Percentiles rank a stretch among this genome's conserved stretches.
Evolutionary conservation across 371 early-diverging fungal species (phyloP).

Genomic region (Apophysomyces sp.): DNA sequence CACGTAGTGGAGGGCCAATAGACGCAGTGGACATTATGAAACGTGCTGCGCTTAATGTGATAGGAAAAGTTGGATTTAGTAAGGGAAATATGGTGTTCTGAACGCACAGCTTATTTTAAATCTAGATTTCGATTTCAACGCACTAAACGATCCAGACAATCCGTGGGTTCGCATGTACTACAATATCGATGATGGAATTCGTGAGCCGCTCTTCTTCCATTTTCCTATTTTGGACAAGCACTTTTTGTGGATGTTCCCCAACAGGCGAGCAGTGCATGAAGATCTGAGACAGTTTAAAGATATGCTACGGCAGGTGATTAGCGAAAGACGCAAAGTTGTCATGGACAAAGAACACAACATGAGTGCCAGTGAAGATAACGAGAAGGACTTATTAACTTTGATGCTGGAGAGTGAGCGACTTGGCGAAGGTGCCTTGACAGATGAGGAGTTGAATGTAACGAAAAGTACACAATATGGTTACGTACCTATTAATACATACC

Average conservation of each 20-base stretch:
- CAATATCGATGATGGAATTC: neutral
- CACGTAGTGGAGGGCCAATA: neutral
- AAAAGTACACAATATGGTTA: constrained; percentile 13
- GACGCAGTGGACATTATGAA: constrained; percentile 17
- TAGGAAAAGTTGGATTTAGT: constrained; percentile 40
- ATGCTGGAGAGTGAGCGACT: constrained; percentile 8
- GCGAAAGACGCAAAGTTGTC: constrained; percentile 18
- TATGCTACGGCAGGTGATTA: constrained; percentile 22
- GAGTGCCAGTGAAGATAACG: neutral
- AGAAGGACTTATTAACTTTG: constrained; percentile 10
- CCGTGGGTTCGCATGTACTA: constrained; percentile 5
- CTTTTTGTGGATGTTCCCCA: constrained; percentile 15
- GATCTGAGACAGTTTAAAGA: constrained; percentile 14
- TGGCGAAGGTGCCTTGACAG: neutral
- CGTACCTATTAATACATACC: neutral
- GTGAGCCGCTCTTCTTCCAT: neutral
- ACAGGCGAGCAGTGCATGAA: constrained; percentile 24
- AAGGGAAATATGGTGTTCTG: neutral
- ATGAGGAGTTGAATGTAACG: neutral
- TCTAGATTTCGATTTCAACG: neutral
- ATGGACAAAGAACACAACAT: neutral
- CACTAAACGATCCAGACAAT: constrained; percentile 2
- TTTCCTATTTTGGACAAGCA: constrained; percentile 13
- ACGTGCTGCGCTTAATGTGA: constrained; percentile 35
- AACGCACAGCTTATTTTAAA: neutral